A percentile compares a stretch with the other conserved stretches of the same genome.
Conservation (phyloP, 1,284 basidiomycete species). For the Leccinum huronense region DNA sequence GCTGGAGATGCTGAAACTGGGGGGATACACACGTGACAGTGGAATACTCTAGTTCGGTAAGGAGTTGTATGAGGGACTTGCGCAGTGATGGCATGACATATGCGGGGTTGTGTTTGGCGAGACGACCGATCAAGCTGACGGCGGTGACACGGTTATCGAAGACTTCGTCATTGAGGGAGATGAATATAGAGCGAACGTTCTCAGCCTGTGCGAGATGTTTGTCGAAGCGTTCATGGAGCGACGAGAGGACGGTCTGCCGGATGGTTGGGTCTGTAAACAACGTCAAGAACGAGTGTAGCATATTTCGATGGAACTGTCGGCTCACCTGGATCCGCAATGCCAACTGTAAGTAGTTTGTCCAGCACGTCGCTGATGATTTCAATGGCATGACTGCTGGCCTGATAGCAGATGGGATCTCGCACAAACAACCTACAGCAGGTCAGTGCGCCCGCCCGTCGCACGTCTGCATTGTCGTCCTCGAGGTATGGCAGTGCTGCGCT, state of each 20-base stretch:
- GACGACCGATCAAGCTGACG: constrained; percentile 88
- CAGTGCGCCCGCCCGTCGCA: constrained; percentile 87
- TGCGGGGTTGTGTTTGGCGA: constrained; percentile 95
- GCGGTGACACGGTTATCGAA: constrained; percentile 93
- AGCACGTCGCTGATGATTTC: constrained; percentile 98
- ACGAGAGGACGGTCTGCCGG: constrained; percentile 84
- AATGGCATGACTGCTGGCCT: constrained; percentile 94
- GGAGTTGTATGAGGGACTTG: constrained; percentile 93
- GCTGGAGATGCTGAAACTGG: neutral
- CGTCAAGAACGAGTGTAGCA: constrained; percentile 3
- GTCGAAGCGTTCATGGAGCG: constrained; percentile 93
- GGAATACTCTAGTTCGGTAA: constrained; percentile 97
- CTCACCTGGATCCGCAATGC: constrained; percentile 94
- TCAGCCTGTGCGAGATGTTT: constrained; percentile 99
- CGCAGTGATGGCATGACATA: constrained; percentile 98
- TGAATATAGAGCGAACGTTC: constrained; percentile 95
- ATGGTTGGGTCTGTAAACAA: constrained; percentile 68
- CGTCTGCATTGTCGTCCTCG: constrained; percentile 89
- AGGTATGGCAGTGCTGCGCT: constrained; percentile 91
- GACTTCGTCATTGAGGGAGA: constrained; percentile 96
- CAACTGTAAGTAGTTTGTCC: constrained; percentile 95
- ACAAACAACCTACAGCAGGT: constrained; percentile 93
- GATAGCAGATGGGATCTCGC: constrained; percentile 94
- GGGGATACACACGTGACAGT: constrained; percentile 68
- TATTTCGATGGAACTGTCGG: neutral